Evolutionary conservation across 495 filamentous ascomycete genomes (phyloP).

Genomic region (Neurospora sp.): DNA sequence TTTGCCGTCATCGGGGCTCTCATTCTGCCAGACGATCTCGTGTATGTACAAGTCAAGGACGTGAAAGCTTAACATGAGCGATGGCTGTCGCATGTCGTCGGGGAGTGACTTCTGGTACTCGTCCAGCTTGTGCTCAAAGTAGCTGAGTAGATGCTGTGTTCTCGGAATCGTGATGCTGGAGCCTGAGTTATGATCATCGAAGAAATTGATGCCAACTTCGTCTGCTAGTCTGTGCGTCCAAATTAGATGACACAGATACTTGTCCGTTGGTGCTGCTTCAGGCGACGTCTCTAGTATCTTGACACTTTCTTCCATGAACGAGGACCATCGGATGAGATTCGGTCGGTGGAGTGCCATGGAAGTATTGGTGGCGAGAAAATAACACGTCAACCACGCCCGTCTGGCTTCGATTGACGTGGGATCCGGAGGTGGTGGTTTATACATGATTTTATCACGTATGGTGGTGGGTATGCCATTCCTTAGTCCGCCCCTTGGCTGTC

Average conservation of each 20-base stretch:
- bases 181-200: constrained; percentile 58
- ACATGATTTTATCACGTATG: constrained; percentile 39
- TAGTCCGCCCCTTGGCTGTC: constrained; percentile 25
- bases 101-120: constrained; percentile 52
- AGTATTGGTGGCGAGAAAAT: constrained; percentile 62
- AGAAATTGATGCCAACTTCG: constrained; percentile 65
- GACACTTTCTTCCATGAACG: constrained; percentile 79
- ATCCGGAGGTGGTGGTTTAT: constrained; percentile 42
- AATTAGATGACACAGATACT: constrained; percentile 61
- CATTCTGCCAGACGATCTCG: constrained; percentile 71
- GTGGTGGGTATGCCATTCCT: constrained; percentile 27
- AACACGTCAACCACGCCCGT: constrained; percentile 72
- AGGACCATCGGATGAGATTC: constrained; percentile 69
- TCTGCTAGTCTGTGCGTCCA: constrained; percentile 73
- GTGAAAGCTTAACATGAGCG: constrained; percentile 49
- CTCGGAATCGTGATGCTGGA: constrained; percentile 64
- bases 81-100: constrained; percentile 33
- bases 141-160: constrained; percentile 61
- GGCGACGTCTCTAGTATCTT: constrained; percentile 61
- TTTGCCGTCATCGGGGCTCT: constrained; percentile 53
- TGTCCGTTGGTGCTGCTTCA: constrained; percentile 63
- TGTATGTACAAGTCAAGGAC: constrained; percentile 74
- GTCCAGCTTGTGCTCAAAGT: constrained; percentile 66
- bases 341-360: constrained; percentile 73
- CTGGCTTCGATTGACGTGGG: constrained; percentile 60